Conservation (phyloP, 306 rosid species). For the Abrus precatorius region DNA sequence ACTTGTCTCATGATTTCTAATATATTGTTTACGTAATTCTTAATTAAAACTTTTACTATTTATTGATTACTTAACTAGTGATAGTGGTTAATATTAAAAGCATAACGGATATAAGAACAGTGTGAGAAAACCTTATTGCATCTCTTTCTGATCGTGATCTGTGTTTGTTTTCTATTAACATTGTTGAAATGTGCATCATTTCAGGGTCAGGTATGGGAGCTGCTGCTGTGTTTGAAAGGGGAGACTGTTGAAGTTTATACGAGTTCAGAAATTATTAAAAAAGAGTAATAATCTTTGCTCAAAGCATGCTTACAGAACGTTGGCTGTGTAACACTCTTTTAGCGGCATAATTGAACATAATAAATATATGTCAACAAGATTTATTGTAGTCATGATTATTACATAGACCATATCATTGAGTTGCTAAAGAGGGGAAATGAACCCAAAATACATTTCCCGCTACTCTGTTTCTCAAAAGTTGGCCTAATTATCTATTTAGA, state of each 20-base stretch:
- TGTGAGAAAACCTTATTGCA: background rate
- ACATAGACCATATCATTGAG: too few relatives aligned
- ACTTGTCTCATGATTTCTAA: too few relatives aligned
- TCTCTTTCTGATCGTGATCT: background rate
- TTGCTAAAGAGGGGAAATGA: too few relatives aligned
- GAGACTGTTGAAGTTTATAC: slow-evolving; percentile 61
- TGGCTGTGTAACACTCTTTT: background rate
- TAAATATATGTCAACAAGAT: slow-evolving; percentile 6
- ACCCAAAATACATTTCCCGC: too few relatives aligned
- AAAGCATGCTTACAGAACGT: slow-evolving; percentile 4
- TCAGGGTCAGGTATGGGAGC: slow-evolving; percentile 97
- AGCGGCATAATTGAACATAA: background rate
- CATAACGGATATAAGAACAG: background rate
- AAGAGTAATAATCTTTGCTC: background rate
- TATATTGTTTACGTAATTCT: too few relatives aligned
- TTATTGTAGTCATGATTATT: background rate
- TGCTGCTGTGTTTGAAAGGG: slow-evolving; percentile 93
- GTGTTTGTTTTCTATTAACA: slow-evolving; percentile 2
- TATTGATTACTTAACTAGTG: too few relatives aligned
- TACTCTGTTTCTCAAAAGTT: too few relatives aligned
- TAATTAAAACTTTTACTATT: too few relatives aligned
- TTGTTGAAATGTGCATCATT: slow-evolving; percentile 35
- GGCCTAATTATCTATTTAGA: too few relatives aligned
- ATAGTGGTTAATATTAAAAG: background rate
- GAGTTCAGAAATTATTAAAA: slow-evolving; percentile 44